phyloP scores from a whole-genome alignment of 331 rosid genomes.

The Ulmus americana region DNA sequence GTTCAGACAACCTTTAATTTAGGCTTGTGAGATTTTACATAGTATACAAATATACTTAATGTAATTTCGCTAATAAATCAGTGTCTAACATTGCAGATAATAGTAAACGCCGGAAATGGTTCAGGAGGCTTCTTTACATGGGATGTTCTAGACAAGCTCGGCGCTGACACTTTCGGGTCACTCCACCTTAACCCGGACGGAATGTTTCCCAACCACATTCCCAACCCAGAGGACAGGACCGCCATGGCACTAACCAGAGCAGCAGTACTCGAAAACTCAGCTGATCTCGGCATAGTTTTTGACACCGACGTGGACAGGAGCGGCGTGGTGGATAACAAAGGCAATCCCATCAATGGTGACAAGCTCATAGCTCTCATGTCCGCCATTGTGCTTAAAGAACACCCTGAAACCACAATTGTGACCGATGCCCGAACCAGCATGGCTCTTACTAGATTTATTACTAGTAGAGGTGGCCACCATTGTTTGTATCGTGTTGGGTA shows the following conservation, averaged over 20 bases:
- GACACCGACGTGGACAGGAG: constrained; percentile 91
- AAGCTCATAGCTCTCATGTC: constrained; percentile 84
- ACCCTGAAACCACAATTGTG: constrained; percentile 71
- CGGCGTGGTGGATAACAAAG: constrained; percentile 64
- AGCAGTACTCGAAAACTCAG: constrained; percentile 53
- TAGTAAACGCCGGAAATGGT: constrained; percentile 95
- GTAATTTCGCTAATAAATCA: not conserved
- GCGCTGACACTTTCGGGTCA: constrained; percentile 91
- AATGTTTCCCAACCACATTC: constrained; percentile 90
- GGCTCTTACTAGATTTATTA: constrained; percentile 60
- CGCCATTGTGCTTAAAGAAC: constrained; percentile 59
- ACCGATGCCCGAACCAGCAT: constrained; percentile 79
- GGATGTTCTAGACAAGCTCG: constrained; percentile 76
- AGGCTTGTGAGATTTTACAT: no score
- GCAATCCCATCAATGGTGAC: constrained; percentile 77
- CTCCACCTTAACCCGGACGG: constrained; percentile 83
- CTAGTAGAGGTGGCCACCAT: constrained; percentile 63
- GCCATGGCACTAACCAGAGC: constrained; percentile 80
- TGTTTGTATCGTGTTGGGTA: constrained; percentile 85
- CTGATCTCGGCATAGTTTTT: constrained; percentile 79
- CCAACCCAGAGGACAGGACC: constrained; percentile 74
- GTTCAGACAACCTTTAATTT: no score
- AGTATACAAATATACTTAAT: no score
- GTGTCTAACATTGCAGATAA: constrained; percentile 40
- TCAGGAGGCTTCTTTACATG: constrained; percentile 92